Percentiles rank a stretch among this genome's conserved stretches.
Evolutionary conservation across 108 stramenopile genomes (phyloP).

Genomic region (Epithemia pelagica): DNA sequence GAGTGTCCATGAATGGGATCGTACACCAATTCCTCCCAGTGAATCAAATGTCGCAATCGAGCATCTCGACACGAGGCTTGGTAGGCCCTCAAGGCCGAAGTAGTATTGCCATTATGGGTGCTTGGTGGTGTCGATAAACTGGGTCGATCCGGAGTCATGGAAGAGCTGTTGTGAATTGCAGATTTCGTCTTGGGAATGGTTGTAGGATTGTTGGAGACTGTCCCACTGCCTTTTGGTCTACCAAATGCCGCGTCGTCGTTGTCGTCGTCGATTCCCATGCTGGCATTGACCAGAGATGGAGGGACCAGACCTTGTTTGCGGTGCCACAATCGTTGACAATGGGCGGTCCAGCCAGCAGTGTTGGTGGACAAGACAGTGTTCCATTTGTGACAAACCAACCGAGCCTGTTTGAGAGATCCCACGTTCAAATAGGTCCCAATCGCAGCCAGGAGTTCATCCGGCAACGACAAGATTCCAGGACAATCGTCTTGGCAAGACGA

Average conservation of each 20-base stretch:
- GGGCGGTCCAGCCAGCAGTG: slow-evolving; percentile 34
- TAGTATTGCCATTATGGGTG: slow-evolving; percentile 5
- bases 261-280: too few relatives aligned
- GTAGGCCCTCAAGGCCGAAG: slow-evolving; percentile 22
- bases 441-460: not conserved
- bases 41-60: slow-evolving; percentile 18
- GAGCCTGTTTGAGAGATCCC: not conserved
- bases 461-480: not conserved
- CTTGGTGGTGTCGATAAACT: too few relatives aligned
- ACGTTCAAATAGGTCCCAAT: not conserved
- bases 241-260: too few relatives aligned
- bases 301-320: too few relatives aligned
- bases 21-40: slow-evolving; percentile 29
- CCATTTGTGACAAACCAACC: not conserved
- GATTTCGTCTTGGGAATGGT: too few relatives aligned
- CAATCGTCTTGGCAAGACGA: too few relatives aligned
- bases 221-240: too few relatives aligned
- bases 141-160: too few relatives aligned
- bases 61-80: slow-evolving; percentile 25
- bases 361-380: slow-evolving; percentile 17
- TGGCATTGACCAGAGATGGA: too few relatives aligned
- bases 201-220: too few relatives aligned
- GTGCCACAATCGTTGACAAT: slow-evolving; percentile 30
- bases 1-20: slow-evolving; percentile 17
- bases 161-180: too few relatives aligned